A percentile compares a stretch with the other conserved stretches of the same genome.
Conservation (phyloP, 2,329 filamentous ascomycete species). For the Helotiales sp. region DNA sequence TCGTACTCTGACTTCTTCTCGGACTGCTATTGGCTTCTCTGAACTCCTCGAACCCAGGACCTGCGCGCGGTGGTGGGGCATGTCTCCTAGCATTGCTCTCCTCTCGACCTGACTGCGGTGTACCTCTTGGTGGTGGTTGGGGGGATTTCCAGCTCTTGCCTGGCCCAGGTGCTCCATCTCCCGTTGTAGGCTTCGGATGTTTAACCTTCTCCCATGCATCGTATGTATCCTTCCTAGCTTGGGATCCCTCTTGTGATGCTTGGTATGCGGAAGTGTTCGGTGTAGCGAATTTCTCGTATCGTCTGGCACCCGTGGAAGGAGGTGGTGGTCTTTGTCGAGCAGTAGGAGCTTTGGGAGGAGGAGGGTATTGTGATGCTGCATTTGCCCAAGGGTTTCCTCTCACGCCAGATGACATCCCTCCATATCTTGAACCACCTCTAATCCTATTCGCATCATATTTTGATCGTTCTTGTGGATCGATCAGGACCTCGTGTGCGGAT, state of each 20-base stretch:
- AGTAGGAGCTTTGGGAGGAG: slow-evolving; percentile 42
- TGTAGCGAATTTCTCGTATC: slow-evolving; percentile 41
- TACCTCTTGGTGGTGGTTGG: slow-evolving; percentile 34
- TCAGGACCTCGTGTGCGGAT: slow-evolving; percentile 70
- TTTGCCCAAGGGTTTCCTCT: slow-evolving; percentile 44
- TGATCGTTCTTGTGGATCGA: slow-evolving; percentile 42
- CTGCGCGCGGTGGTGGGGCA: slow-evolving; percentile 27
- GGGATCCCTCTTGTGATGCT: slow-evolving; percentile 39
- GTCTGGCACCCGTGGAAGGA: slow-evolving; percentile 40
- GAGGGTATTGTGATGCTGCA: slow-evolving; percentile 39
- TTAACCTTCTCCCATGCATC: slow-evolving; percentile 43
- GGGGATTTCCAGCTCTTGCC: slow-evolving; percentile 30
- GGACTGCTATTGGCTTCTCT: slow-evolving; percentile 25
- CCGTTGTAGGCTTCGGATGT: slow-evolving; percentile 21
- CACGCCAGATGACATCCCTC: slow-evolving; percentile 28
- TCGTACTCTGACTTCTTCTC: slow-evolving; percentile 35
- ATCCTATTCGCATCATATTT: slow-evolving; percentile 42
- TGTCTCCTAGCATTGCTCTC: slow-evolving; percentile 33
- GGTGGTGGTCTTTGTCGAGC: slow-evolving; percentile 31
- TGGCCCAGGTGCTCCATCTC: slow-evolving; percentile 22
- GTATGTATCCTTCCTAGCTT: slow-evolving; percentile 40
- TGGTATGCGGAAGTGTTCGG: slow-evolving; percentile 37
- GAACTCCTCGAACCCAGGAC: slow-evolving; percentile 34
- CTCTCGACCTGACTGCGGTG: slow-evolving; percentile 34
- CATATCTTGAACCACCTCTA: slow-evolving; percentile 22